Conservation (phyloP, 129 eudicot species). For the Tagetes erecta region DNA sequence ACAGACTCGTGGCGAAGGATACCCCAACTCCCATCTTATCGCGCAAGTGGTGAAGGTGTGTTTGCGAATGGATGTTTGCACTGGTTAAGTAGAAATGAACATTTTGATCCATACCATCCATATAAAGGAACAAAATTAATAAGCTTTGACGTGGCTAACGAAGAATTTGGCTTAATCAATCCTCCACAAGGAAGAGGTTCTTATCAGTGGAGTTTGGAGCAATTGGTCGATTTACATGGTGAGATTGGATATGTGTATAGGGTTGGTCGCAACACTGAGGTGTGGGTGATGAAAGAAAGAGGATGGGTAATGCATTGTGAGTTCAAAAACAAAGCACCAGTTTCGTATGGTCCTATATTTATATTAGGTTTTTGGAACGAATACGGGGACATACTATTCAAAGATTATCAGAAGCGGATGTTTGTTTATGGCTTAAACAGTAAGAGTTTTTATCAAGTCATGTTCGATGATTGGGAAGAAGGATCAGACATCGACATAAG, state of each 20-base stretch:
- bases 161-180: background rate
- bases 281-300: slow-evolving; percentile 5
- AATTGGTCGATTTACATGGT: background rate
- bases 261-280: background rate
- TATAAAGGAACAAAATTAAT: background rate
- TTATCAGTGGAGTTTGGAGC: background rate
- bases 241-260: background rate
- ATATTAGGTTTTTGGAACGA: slow-evolving; percentile 17
- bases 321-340: background rate
- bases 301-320: slow-evolving; percentile 1
- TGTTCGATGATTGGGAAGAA: no score
- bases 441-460: background rate
- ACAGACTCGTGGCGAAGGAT: slow-evolving; percentile 5
- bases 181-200: background rate
- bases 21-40: background rate
- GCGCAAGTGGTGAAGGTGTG: background rate
- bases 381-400: background rate
- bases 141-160: slow-evolving; percentile 6
- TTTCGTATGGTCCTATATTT: background rate
- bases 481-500: no score
- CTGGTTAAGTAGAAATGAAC: background rate
- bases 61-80: slow-evolving; percentile 12
- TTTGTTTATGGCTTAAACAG: background rate
- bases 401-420: no score
- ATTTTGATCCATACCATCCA: no score